Conservation (phyloP, 129 eudicot species). For the sunflower (Helianthus annuus) region DNA sequence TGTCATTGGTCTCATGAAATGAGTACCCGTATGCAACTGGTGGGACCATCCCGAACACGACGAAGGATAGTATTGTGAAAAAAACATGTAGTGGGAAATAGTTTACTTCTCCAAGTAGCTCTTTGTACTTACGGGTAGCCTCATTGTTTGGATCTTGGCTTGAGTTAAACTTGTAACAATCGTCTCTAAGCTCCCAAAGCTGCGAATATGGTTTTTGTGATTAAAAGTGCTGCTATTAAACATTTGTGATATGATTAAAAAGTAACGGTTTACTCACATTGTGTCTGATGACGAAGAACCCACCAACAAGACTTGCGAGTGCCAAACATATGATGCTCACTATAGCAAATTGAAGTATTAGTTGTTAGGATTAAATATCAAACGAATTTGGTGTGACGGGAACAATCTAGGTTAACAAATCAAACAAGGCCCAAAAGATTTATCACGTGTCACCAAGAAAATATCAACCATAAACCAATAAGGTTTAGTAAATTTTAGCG, state of each 20-base stretch:
- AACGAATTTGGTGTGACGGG: not conserved
- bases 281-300: conserved; percentile 22
- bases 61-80: conserved; percentile 36
- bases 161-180: conserved; percentile 14
- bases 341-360: not conserved
- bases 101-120: conserved; percentile 39
- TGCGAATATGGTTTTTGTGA: too few species aligned
- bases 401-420: not conserved
- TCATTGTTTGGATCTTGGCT: conserved; percentile 7
- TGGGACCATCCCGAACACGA: conserved; percentile 41
- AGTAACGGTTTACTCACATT: too few species aligned
- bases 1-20: not conserved
- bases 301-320: conserved; percentile 55
- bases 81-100: conserved; percentile 34
- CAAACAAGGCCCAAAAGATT: too few species aligned
- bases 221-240: too few species aligned
- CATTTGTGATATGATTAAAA: too few species aligned
- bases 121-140: conserved; percentile 33
- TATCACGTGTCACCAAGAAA: not conserved
- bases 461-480: too few species aligned
- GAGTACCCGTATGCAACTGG: conserved; percentile 34
- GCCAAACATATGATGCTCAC: conserved; percentile 55
- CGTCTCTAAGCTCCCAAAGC: conserved; percentile 35
- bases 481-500: too few species aligned
- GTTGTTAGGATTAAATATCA: not conserved